These are phyloP conservation scores for Fibroporia radiculosa DNA, from an alignment of 768 basidiomycete genomes.

Conservation along the genomic window DNA sequence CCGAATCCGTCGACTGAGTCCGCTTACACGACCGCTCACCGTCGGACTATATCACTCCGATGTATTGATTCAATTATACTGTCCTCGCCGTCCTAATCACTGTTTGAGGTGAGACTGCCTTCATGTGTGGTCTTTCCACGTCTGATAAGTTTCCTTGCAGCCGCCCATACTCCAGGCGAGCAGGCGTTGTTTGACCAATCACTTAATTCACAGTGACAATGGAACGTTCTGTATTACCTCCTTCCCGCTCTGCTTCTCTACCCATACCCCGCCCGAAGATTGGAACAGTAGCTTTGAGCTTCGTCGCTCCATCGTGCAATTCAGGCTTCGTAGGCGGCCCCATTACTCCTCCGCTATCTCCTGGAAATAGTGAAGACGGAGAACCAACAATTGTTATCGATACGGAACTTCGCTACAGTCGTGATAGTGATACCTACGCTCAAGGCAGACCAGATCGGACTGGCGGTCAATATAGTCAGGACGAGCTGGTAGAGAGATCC, in stretches of 20 bases:
- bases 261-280: conserved; percentile 17
- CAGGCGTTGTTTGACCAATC: conserved; percentile 14
- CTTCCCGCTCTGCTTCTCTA: conserved; percentile 22
- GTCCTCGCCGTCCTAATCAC: conserved; percentile 13
- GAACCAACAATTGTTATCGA: conserved; percentile 30
- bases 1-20: not conserved
- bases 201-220: conserved; percentile 16
- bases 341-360: conserved; percentile 66
- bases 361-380: conserved; percentile 38
- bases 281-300: conserved; percentile 12
- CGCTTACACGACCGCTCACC: conserved; percentile 2
- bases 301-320: conserved; percentile 24
- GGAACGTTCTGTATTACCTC: conserved; percentile 15
- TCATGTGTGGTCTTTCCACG: conserved; percentile 6
- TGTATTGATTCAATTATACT: conserved; percentile 13
- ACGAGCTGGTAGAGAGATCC: no score
- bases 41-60: conserved; percentile 9
- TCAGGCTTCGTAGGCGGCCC: conserved; percentile 46
- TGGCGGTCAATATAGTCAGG: conserved; percentile 6
- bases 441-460: conserved; percentile 1
- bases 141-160: conserved; percentile 2
- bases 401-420: conserved; percentile 29
- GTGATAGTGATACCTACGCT: conserved; percentile 13
- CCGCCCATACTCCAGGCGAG: conserved; percentile 16
- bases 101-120: conserved; percentile 14